Conservation (phyloP, 768 basidiomycete species). For the Suillus paluster region DNA sequence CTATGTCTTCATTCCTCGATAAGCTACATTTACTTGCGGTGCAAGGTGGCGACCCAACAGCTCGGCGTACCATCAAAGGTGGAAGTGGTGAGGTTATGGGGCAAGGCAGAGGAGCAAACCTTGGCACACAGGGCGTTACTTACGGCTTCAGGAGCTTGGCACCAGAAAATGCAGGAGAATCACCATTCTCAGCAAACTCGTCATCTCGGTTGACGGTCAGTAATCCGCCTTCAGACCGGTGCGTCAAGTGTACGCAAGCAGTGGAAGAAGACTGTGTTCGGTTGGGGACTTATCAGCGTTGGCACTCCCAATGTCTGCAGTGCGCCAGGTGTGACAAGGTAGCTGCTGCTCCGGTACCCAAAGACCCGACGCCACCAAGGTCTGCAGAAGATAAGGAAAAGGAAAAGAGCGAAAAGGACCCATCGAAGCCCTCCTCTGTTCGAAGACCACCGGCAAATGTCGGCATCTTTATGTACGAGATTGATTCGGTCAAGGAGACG, state of each 20-base stretch:
- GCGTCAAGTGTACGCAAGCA: slow-evolving; percentile 84
- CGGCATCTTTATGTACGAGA: slow-evolving; percentile 75
- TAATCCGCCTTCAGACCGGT: slow-evolving; percentile 87
- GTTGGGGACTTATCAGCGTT: slow-evolving; percentile 93
- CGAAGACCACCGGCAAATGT: slow-evolving; percentile 85
- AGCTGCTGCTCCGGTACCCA: slow-evolving; percentile 63
- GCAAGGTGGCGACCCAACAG: slow-evolving; percentile 80
- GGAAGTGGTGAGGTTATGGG: slow-evolving; percentile 65
- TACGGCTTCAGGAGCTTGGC: slow-evolving; percentile 94
- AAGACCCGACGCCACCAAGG: slow-evolving; percentile 56
- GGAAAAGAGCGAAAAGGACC: slow-evolving; percentile 45
- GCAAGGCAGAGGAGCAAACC: slow-evolving; percentile 51
- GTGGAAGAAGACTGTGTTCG: slow-evolving; percentile 98
- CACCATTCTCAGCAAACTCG: slow-evolving; percentile 59
- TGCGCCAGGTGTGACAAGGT: slow-evolving; percentile 81
- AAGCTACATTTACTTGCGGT: slow-evolving; percentile 91
- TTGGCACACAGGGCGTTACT: slow-evolving; percentile 84
- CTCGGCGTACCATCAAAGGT: slow-evolving; percentile 75
- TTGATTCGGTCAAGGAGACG: slow-evolving; percentile 69
- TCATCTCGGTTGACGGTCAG: slow-evolving; percentile 58
- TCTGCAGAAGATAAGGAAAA: slow-evolving; percentile 54
- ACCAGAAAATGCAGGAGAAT: slow-evolving; percentile 89
- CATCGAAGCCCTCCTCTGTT: slow-evolving; percentile 63
- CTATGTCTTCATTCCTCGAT: slow-evolving; percentile 89
- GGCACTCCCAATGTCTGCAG: slow-evolving; percentile 95